These are phyloP conservation scores for Leccinum subrobustum DNA, from an alignment of 1,284 basidiomycete genomes.

Conservation along the genomic window DNA sequence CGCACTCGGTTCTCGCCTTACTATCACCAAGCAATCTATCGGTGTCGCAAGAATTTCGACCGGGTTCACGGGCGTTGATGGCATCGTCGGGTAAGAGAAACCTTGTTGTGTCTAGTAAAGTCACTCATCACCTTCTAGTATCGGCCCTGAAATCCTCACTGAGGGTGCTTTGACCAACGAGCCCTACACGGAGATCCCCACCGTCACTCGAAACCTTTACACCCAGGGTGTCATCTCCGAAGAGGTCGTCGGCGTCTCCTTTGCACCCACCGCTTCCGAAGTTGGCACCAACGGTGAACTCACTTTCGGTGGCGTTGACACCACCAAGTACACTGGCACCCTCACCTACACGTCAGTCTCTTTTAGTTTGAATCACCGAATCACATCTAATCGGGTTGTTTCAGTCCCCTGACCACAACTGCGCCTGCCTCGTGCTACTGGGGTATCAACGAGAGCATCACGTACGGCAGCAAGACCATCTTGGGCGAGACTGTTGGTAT, in stretches of 20 bases:
- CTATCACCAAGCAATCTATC: constrained; percentile 30
- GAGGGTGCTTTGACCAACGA: constrained; percentile 21
- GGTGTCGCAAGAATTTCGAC: constrained; percentile 27
- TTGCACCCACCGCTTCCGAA: constrained; percentile 36
- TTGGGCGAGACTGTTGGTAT: too few species aligned
- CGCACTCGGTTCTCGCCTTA: constrained; percentile 26
- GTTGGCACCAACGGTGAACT: constrained; percentile 38
- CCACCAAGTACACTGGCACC: constrained; percentile 45
- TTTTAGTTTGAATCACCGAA: not conserved
- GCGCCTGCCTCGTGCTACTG: constrained; percentile 52
- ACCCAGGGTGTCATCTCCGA: constrained; percentile 30
- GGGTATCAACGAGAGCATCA: constrained; percentile 61
- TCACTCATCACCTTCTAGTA: constrained; percentile 38
- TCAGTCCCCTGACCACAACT: constrained; percentile 47
- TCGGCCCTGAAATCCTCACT: constrained; percentile 35
- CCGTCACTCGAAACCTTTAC: constrained; percentile 39
- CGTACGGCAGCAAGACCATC: constrained; percentile 49
- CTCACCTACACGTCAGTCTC: constrained; percentile 45
- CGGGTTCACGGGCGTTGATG: constrained; percentile 31
- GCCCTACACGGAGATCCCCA: constrained; percentile 21
- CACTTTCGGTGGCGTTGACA: constrained; percentile 50
- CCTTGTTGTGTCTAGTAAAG: constrained; percentile 6
- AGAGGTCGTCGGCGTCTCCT: constrained; percentile 39
- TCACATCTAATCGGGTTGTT: constrained; percentile 1
- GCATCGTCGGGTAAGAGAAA: constrained; percentile 28